Conservation (phyloP, 257 asterid genomes). For the Solanum pinnatisectum region DNA sequence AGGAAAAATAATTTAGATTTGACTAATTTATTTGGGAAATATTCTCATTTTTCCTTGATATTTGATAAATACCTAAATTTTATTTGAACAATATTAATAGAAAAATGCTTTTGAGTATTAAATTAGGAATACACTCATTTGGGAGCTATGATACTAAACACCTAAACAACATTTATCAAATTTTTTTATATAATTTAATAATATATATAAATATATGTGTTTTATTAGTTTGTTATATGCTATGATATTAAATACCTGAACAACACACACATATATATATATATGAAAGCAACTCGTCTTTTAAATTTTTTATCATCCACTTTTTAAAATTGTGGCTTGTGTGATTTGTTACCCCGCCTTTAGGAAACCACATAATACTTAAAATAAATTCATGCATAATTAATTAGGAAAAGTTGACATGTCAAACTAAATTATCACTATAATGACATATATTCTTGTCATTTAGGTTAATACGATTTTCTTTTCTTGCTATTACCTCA, state of each 20-base stretch:
- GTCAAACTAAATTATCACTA: background rate
- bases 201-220: too few relatives aligned
- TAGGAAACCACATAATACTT: background rate
- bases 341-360: background rate
- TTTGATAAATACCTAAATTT: background rate
- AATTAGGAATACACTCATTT: background rate
- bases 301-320: background rate
- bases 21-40: background rate
- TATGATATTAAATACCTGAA: too few relatives aligned
- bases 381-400: background rate
- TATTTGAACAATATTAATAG: background rate
- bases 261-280: too few relatives aligned
- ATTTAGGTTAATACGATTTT: background rate
- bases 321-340: background rate
- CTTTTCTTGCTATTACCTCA: background rate
- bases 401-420: background rate
- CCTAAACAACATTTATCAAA: too few relatives aligned
- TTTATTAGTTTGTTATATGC: background rate
- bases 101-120: background rate
- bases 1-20: background rate
- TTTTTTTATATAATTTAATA: too few relatives aligned
- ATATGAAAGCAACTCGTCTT: background rate
- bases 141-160: background rate
- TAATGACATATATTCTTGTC: background rate
- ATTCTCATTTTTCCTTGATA: background rate